Evolutionary conservation across 306 rosid genomes (phyloP), one percentile per base, ranked within the genome.

Genomic region (Aeschynomene evenia): DNA sequence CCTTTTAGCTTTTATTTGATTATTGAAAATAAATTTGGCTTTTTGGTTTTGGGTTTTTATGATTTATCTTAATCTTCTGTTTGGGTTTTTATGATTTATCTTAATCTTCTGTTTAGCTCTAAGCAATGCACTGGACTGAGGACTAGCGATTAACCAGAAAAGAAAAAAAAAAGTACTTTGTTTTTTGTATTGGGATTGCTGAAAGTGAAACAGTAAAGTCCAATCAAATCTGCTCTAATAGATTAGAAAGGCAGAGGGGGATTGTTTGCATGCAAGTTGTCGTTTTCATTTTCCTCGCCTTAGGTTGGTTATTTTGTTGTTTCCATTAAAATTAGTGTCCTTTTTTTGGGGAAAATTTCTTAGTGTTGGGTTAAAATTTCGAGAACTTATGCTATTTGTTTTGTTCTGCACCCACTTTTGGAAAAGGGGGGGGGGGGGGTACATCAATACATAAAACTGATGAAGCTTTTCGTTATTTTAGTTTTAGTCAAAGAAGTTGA

Each of bases 31-130:
- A 15, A 26, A 29, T 66, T 46, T 50, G 6, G 18, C 7, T 21
- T 45, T 12, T 53, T 59, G 31, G 31, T 28, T 28, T 63, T 56
- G 0, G 21, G 45, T 39, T 11, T 11, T 2, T 37, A 3, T 37
- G 29, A 4, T 3, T 50, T 26, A 29, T 50, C 40, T 63, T 53
- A 63, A 33, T 77, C 22, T 61, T 34, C 63, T 60, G 42, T 9
- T 68, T 55, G 0, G 20, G 40, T 36, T 8, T 11, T 2, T 37
- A 3, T 37, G 29, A 4, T 3, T 50, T 36, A 28, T 49, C 39
- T 63, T 53, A 63, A 31, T 77, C 22, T 62, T 36, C 63, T 61
- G 43, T 9, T 64, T 14, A 11, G 58, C 31, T 69, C 8, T 0
- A 39, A 9, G 7, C 11, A 7, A 9, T 48, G 12, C 37, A 7